Evolutionary conservation across 768 basidiomycete species (phyloP).

Genomic region (Coprinopsis marcescibilis): DNA sequence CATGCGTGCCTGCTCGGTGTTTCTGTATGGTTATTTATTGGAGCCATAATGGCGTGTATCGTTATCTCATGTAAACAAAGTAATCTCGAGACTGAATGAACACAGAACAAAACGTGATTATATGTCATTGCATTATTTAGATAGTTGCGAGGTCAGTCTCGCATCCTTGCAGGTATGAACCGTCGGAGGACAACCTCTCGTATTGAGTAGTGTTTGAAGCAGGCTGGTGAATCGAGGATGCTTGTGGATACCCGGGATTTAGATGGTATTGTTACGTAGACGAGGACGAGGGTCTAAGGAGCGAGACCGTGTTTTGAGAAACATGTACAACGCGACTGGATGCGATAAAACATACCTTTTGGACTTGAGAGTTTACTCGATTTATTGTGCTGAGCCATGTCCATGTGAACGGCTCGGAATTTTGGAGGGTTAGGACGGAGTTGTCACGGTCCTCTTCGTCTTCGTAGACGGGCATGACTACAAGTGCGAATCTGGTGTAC

Average conservation of each 20-base stretch:
- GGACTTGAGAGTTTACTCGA: slow-evolving; percentile 93
- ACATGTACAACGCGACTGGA: not conserved
- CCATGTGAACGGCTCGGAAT: slow-evolving; percentile 78
- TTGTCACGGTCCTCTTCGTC: slow-evolving; percentile 63
- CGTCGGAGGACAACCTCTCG: slow-evolving; percentile 79
- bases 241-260: slow-evolving; percentile 46
- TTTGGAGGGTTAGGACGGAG: slow-evolving; percentile 61
- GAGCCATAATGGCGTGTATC: too few relatives aligned
- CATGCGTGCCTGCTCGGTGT: too few relatives aligned
- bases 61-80: too few relatives aligned
- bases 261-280: slow-evolving; percentile 91
- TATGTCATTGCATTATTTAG: too few relatives aligned
- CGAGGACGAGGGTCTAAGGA: slow-evolving; percentile 76
- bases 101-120: too few relatives aligned
- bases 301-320: not conserved
- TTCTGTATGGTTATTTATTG: too few relatives aligned
- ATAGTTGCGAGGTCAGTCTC: slow-evolving; percentile 54
- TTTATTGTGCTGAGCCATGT: slow-evolving; percentile 96
- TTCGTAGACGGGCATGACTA: slow-evolving; percentile 89
- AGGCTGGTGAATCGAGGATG: slow-evolving; percentile 63
- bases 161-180: slow-evolving; percentile 90
- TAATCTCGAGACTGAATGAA: too few relatives aligned
- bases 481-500: slow-evolving; percentile 70
- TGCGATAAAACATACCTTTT: slow-evolving; percentile 60
- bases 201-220: slow-evolving; percentile 71